Evolutionary conservation across 2,329 filamentous ascomycete species (phyloP).

Genomic region (Xylariaceae sp.): DNA sequence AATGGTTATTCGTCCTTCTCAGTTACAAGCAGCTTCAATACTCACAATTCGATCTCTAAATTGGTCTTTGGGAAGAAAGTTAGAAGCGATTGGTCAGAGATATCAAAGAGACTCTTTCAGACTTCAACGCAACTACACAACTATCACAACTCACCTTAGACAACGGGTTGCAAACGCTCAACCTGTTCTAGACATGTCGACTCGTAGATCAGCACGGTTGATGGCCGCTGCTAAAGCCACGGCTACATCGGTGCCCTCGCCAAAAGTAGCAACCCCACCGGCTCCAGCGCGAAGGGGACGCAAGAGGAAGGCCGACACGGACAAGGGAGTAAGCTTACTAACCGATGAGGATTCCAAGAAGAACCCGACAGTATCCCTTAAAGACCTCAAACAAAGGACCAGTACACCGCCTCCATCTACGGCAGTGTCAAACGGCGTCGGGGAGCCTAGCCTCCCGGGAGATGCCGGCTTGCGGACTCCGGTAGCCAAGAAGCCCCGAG

Average conservation of each 20-base stretch:
- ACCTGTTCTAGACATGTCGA: conserved; percentile 28
- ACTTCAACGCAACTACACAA: neutral
- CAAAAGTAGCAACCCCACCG: conserved; percentile 21
- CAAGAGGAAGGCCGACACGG: conserved; percentile 24
- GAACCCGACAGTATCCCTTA: conserved; percentile 30
- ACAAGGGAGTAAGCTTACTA: neutral
- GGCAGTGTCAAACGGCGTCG: conserved; percentile 43
- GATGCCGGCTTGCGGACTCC: conserved; percentile 21
- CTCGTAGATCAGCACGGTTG: conserved; percentile 30
- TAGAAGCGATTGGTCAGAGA: neutral
- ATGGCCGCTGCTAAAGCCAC: conserved; percentile 25
- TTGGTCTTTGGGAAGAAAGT: neutral
- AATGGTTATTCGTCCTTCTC: neutral
- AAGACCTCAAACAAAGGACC: conserved; percentile 22
- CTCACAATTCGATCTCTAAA: neutral
- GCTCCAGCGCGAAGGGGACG: conserved; percentile 33
- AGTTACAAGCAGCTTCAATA: neutral
- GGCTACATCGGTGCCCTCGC: conserved; percentile 10
- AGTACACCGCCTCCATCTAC: conserved; percentile 38
- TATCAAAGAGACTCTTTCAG: neutral
- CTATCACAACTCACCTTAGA: neutral
- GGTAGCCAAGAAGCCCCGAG: conserved; percentile 38
- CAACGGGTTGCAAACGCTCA: neutral
- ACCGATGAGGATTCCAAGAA: conserved; percentile 5
- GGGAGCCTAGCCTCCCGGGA: conserved; percentile 27